Evolutionary conservation across 495 filamentous ascomycete species (phyloP).

Genomic region (Penicillium fimorum): DNA sequence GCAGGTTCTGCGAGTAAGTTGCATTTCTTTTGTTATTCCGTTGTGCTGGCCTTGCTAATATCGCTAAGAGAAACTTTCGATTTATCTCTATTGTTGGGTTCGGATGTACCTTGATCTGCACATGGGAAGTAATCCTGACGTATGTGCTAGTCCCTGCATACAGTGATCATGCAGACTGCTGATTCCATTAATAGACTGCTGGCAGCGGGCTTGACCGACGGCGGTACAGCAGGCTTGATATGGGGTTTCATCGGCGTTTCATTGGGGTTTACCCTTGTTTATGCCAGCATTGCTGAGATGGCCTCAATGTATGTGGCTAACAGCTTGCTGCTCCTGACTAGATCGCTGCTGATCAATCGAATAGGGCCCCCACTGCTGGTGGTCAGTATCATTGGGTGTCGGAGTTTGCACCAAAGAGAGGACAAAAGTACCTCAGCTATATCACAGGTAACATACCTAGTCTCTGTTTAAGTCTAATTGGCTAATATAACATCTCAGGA

Average conservation of each 20-base stretch:
- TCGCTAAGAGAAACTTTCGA: constrained; percentile 47
- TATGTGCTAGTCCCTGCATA: constrained; percentile 20
- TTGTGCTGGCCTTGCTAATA: constrained; percentile 8
- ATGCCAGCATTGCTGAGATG: constrained; percentile 55
- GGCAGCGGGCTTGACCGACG: constrained; percentile 49
- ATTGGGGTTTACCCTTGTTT: constrained; percentile 47
- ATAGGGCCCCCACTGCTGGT: constrained; percentile 48
- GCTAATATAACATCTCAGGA: constrained; percentile 28
- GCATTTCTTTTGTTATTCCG: background rate
- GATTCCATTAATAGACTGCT: constrained; percentile 32
- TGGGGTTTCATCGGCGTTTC: constrained; percentile 54
- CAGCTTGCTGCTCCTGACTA: background rate
- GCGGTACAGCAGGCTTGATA: constrained; percentile 56
- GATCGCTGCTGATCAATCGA: background rate
- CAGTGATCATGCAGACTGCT: constrained; percentile 1
- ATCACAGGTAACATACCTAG: constrained; percentile 44
- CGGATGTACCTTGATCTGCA: constrained; percentile 43
- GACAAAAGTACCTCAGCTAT: constrained; percentile 59
- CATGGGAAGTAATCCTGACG: constrained; percentile 50
- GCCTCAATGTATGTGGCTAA: constrained; percentile 49
- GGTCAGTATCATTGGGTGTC: constrained; percentile 61
- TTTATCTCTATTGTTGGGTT: constrained; percentile 52
- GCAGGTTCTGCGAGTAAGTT: constrained; percentile 44
- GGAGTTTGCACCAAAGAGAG: constrained; percentile 53
- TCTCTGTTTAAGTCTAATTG: background rate